A percentile compares a stretch with the other conserved stretches of the same genome.
These are phyloP conservation scores for Alternaria panax DNA, from an alignment of 2,329 filamentous ascomycete species.

Conservation along the genomic window DNA sequence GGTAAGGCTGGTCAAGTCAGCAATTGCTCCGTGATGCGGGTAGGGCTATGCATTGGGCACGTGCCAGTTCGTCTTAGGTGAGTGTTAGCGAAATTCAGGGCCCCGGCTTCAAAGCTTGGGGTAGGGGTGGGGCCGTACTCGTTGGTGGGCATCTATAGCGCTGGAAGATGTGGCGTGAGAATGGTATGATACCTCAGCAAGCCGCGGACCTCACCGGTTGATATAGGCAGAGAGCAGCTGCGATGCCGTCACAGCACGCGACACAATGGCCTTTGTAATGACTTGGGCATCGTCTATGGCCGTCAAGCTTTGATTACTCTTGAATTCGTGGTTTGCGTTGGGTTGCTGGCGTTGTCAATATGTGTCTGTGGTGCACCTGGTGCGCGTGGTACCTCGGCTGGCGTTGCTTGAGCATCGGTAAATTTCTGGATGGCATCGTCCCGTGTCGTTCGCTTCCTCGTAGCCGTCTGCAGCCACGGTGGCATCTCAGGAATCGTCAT, in stretches of 20 bases:
- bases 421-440: constrained; percentile 37
- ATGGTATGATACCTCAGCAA: constrained; percentile 31
- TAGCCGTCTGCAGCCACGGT: constrained; percentile 38
- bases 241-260: constrained; percentile 38
- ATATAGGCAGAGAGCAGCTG: constrained; percentile 42
- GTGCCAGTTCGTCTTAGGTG: constrained; percentile 51
- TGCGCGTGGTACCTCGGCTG: not conserved
- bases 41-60: constrained; percentile 55
- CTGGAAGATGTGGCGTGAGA: constrained; percentile 46
- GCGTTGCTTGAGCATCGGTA: constrained; percentile 11
- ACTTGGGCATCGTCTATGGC: constrained; percentile 28
- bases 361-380: no score
- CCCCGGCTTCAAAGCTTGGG: not conserved
- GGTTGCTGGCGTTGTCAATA: constrained; percentile 13
- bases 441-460: constrained; percentile 34
- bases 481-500: constrained; percentile 25
- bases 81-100: constrained; percentile 38
- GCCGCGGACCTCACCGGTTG: constrained; percentile 34
- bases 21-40: constrained; percentile 39
- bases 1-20: constrained; percentile 50
- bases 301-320: constrained; percentile 11
- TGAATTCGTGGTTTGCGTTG: constrained; percentile 14
- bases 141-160: constrained; percentile 40
- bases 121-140: constrained; percentile 26
- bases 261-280: constrained; percentile 34